phyloP scores from a whole-genome alignment of 768 basidiomycete species.

The Suillus fuscotomentosus region DNA sequence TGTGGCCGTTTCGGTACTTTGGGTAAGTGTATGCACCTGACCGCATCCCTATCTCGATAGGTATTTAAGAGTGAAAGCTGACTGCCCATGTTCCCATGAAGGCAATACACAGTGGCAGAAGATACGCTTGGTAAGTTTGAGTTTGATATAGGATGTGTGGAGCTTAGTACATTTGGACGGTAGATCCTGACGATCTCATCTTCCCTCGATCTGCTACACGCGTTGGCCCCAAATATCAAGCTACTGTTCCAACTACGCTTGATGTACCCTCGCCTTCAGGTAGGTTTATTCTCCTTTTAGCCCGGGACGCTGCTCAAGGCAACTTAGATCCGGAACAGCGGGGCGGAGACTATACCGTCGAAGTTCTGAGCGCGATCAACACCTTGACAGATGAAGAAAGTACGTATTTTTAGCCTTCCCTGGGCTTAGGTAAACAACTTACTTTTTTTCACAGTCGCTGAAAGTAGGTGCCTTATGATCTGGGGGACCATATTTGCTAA shows the following conservation, averaged over 20 bases:
- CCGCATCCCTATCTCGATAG: neutral
- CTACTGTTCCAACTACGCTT: constrained; percentile 42
- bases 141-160: constrained; percentile 9
- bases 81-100: constrained; percentile 30
- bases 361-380: constrained; percentile 65
- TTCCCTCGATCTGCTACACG: constrained; percentile 92
- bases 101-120: constrained; percentile 87
- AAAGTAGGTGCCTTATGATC: constrained; percentile 43
- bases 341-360: constrained; percentile 71
- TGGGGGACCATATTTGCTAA: neutral
- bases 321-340: constrained; percentile 46
- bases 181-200: constrained; percentile 96
- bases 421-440: constrained; percentile 16
- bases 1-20: constrained; percentile 97
- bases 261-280: constrained; percentile 39
- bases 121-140: constrained; percentile 75
- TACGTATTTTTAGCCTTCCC: constrained; percentile 34
- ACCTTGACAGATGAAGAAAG: constrained; percentile 67
- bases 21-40: constrained; percentile 55
- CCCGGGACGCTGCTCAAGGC: constrained; percentile 1
- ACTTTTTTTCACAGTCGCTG: constrained; percentile 42
- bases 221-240: constrained; percentile 87
- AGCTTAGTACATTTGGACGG: constrained; percentile 24
- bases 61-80: constrained; percentile 7
- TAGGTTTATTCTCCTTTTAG: constrained; percentile 13